Conservation (phyloP, 2,329 filamentous ascomycete genomes). For the Dothiorella sarmentorum region DNA sequence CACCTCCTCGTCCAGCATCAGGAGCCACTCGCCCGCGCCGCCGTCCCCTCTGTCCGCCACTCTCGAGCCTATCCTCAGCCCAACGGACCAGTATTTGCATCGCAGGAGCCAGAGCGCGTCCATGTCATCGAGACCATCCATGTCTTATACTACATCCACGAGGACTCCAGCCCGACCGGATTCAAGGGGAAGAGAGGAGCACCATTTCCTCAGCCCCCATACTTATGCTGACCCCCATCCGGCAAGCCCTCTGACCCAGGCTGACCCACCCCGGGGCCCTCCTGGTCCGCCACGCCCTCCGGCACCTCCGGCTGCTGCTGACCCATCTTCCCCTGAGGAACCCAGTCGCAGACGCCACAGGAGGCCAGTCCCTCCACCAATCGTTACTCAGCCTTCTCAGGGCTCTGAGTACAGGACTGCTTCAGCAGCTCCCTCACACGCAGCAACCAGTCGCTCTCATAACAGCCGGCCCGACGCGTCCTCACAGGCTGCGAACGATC, state of each 20-base stretch:
- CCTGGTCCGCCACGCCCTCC: slow-evolving; percentile 12
- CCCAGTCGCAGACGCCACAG: neutral
- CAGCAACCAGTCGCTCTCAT: neutral
- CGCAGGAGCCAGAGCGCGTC: neutral
- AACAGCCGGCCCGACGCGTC: neutral
- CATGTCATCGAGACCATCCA: neutral
- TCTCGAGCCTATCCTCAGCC: neutral
- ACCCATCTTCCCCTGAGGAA: slow-evolving; percentile 7
- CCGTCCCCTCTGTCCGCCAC: neutral
- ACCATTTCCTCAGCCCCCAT: slow-evolving; percentile 2
- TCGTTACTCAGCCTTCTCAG: neutral
- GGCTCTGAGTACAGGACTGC: neutral
- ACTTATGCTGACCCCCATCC: neutral
- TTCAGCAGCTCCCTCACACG: neutral
- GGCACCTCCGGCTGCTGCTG: slow-evolving; percentile 7
- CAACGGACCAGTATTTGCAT: neutral
- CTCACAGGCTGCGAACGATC: neutral
- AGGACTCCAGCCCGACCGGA: neutral
- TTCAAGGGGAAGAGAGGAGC: slow-evolving; percentile 5
- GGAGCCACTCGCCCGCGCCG: slow-evolving; percentile 3
- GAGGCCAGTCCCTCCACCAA: neutral
- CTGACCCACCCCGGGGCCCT: slow-evolving; percentile 1
- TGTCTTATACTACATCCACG: neutral
- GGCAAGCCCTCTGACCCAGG: neutral
- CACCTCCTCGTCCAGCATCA: neutral